phyloP scores from a whole-genome alignment of 2,329 filamentous ascomycete species.

The Microcyclosporella mali region DNA sequence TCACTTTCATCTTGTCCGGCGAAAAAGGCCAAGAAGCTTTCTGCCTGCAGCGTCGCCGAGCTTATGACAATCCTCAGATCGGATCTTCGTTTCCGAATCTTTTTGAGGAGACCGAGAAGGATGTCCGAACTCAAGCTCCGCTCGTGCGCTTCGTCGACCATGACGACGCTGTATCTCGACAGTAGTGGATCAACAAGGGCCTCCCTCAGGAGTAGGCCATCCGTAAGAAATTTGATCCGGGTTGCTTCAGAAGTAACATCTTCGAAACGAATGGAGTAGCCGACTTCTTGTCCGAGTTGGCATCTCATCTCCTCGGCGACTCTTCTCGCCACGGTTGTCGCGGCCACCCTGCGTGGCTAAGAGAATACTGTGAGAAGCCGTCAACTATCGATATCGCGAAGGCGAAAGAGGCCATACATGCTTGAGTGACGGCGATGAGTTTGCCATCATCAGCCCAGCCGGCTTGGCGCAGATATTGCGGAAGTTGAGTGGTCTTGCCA shows the following conservation, averaged over 20 bases:
- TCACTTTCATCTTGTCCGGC: slow-evolving; percentile 38
- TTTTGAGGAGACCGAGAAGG: slow-evolving; percentile 81
- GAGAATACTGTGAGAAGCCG: slow-evolving; percentile 27
- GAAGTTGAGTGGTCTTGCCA: slow-evolving; percentile 92
- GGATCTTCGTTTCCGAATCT: slow-evolving; percentile 71
- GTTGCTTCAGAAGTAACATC: slow-evolving; percentile 82
- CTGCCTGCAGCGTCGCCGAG: slow-evolving; percentile 87
- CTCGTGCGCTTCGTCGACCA: slow-evolving; percentile 97
- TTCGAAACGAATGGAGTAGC: slow-evolving; percentile 88
- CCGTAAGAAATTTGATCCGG: slow-evolving; percentile 89
- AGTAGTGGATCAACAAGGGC: slow-evolving; percentile 87
- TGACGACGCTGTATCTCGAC: slow-evolving; percentile 87
- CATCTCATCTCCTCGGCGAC: slow-evolving; percentile 87
- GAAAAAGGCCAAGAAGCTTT: slow-evolving; percentile 80
- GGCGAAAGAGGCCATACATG: slow-evolving; percentile 40
- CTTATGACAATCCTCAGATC: slow-evolving; percentile 86
- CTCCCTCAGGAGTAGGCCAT: slow-evolving; percentile 84
- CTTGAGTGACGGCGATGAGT: slow-evolving; percentile 82
- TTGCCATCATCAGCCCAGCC: slow-evolving; percentile 86
- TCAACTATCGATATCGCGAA: slow-evolving; percentile 18
- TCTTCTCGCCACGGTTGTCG: slow-evolving; percentile 78
- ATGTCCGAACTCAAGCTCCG: slow-evolving; percentile 89
- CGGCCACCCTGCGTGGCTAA: slow-evolving; percentile 82
- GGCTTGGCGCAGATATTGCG: slow-evolving; percentile 79
- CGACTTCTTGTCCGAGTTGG: slow-evolving; percentile 75